phyloP scores from a whole-genome alignment of 2,329 filamentous ascomycete genomes.

The Aureobasidium zeae region DNA sequence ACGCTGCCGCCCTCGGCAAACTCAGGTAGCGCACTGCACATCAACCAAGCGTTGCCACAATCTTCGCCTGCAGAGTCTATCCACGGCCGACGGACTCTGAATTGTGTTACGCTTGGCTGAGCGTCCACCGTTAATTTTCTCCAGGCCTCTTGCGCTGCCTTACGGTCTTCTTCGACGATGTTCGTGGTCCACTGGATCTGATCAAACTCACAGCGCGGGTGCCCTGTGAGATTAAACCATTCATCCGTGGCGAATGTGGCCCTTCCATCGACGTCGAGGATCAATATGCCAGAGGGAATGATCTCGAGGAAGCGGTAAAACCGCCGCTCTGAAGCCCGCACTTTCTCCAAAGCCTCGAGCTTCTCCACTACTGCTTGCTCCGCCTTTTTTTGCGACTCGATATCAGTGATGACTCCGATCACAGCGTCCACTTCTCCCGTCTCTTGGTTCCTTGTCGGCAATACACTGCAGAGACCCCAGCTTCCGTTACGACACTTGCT shows the following conservation, averaged over 20 bases:
- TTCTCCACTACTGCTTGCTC: conserved; percentile 31
- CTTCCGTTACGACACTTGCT: neutral
- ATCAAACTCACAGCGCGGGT: conserved; percentile 1
- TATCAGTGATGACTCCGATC: conserved; percentile 22
- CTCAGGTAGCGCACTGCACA: conserved; percentile 27
- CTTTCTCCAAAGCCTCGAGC: conserved; percentile 31
- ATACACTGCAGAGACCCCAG: conserved; percentile 20
- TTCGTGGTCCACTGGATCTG: conserved; percentile 24
- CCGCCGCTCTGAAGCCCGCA: conserved; percentile 31
- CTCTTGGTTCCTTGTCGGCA: conserved; percentile 18
- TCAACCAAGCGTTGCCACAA: conserved; percentile 24
- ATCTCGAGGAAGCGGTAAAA: conserved; percentile 24
- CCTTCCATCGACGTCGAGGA: conserved; percentile 17
- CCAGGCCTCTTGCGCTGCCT: conserved; percentile 27
- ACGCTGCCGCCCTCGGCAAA: conserved; percentile 24
- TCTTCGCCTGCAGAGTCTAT: conserved; percentile 1
- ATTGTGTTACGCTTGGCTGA: conserved; percentile 29
- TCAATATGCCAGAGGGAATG: conserved; percentile 29
- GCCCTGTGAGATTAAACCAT: conserved; percentile 11
- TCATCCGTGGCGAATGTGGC: conserved; percentile 13
- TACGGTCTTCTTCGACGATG: conserved; percentile 26
- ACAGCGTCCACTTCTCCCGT: conserved; percentile 17
- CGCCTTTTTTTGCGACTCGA: conserved; percentile 20
- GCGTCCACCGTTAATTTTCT: conserved; percentile 25
- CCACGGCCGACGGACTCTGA: conserved; percentile 32